Percentiles rank a stretch among this genome's conserved stretches.
Evolutionary conservation across 148 eudicot genomes (phyloP).

Genomic region (Vaccinium darrowii): DNA sequence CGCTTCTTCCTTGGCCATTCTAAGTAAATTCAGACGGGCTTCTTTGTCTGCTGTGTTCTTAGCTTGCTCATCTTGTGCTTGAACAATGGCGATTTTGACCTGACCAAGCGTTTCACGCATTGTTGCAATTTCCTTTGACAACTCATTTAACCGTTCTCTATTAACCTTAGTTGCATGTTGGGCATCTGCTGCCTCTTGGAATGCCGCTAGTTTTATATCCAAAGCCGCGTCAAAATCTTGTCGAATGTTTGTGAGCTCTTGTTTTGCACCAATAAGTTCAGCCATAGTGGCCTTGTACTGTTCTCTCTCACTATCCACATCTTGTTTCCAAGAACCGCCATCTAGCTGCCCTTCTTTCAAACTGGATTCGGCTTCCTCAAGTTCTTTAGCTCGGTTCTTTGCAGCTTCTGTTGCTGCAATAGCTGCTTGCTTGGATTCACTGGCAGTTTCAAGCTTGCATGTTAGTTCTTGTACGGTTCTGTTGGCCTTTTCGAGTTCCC

Average conservation of each 20-base stretch:
- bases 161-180: slow-evolving; percentile 42
- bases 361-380: slow-evolving; percentile 43
- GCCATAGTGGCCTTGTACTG: slow-evolving; percentile 52
- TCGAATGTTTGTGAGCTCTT: slow-evolving; percentile 59
- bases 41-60: slow-evolving; percentile 39
- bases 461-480: slow-evolving; percentile 55
- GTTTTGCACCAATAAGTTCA: slow-evolving; percentile 67
- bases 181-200: slow-evolving; percentile 57
- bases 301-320: slow-evolving; percentile 39
- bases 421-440: slow-evolving; percentile 61
- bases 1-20: slow-evolving; percentile 38
- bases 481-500: slow-evolving; percentile 62
- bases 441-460: slow-evolving; percentile 45
- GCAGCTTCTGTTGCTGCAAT: slow-evolving; percentile 61
- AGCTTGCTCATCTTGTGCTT: slow-evolving; percentile 44
- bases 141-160: slow-evolving; percentile 38
- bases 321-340: slow-evolving; percentile 30
- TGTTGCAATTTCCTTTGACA: slow-evolving; percentile 45
- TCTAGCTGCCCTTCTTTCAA: slow-evolving; percentile 22
- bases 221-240: slow-evolving; percentile 57
- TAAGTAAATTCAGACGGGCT: slow-evolving; percentile 27
- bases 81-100: slow-evolving; percentile 40
- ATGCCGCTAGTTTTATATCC: slow-evolving; percentile 48
- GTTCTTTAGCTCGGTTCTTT: slow-evolving; percentile 42
- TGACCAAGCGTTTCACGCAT: slow-evolving; percentile 42